Evolutionary conservation across 2,329 filamentous ascomycete genomes (phyloP), one percentile per base, ranked within the genome.

Genomic region (Penicillium aurantiogriseum): DNA sequence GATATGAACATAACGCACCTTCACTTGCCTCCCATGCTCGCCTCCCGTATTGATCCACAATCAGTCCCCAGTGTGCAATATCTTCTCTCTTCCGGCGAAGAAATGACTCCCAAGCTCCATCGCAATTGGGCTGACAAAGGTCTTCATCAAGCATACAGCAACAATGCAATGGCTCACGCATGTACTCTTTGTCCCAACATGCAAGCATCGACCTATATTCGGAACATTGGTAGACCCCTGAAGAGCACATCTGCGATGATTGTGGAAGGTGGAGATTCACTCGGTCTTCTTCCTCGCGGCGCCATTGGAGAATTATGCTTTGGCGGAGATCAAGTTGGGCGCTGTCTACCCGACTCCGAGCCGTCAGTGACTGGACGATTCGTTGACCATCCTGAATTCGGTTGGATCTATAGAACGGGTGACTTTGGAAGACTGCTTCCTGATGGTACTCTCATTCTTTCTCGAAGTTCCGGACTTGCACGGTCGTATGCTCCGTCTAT

Each of bases 231-330:
- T 0, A 81, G 79, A 58, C 83, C 86, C 0, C 84, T 96, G 29
- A 76, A 80, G 10, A 96, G 93, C 59, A 95, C 90, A 0, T 94
- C 90, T 0, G 82, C 84, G 0, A 85, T 91, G 57, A 85, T 95
- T 2, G 71, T 89, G 17, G 69, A 71, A 17, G 64, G 70, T 3
- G 74, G 75, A 5, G 69, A 75, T 2, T 68, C 68, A 0, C 80
- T 86, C 5, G 72, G 81, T 0, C 67, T 85, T 1, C 76, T 92
- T 0, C 90, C 90, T 0, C 71, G 83, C 7, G 91, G 91, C 3
- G 88, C 85, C 61, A 78, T 91, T 17, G 92, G 92, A 11, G 92
- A 96, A 71, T 80, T 96, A 7, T 95, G 90, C 67, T 94, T 96
- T 71, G 91, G 91, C 15, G 92, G 92, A 11, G 85, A 90, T 48